These are phyloP conservation scores for Byssochlamys sp. DNA, from an alignment of 2,329 filamentous ascomycete genomes.

Conservation along the genomic window DNA sequence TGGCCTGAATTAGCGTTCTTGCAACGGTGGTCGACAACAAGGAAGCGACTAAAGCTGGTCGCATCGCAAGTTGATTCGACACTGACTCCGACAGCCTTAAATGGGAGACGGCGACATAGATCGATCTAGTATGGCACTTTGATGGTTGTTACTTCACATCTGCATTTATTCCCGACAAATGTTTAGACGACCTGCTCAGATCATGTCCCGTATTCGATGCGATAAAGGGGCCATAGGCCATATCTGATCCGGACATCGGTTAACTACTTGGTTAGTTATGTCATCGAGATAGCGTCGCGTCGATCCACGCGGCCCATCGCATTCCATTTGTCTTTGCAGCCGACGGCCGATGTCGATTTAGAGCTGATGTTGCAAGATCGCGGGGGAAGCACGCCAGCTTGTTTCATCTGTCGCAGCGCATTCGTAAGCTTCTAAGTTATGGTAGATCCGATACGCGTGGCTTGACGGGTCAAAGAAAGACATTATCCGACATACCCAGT, in stretches of 20 bases:
- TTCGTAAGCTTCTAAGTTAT: not conserved
- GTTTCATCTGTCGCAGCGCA: not conserved
- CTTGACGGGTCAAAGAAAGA: not conserved
- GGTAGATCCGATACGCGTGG: not conserved
- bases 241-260: not conserved
- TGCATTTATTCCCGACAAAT: not conserved
- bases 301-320: not conserved
- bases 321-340: constrained; percentile 2
- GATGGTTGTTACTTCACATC: not conserved
- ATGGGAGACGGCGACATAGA: not conserved
- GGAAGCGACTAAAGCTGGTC: not conserved
- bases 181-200: not conserved
- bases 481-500: not conserved
- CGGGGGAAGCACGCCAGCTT: constrained; percentile 8
- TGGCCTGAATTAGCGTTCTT: not conserved
- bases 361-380: not conserved
- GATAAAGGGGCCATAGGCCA: not conserved
- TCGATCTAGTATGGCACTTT: not conserved
- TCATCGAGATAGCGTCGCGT: constrained; percentile 2
- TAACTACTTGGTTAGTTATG: too few species aligned
- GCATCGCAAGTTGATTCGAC: not conserved
- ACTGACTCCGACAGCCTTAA: not conserved
- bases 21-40: not conserved
- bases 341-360: constrained; percentile 8
- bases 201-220: not conserved